Conservation (phyloP, 148 eudicot species). For the Selenicereus undatus region DNA sequence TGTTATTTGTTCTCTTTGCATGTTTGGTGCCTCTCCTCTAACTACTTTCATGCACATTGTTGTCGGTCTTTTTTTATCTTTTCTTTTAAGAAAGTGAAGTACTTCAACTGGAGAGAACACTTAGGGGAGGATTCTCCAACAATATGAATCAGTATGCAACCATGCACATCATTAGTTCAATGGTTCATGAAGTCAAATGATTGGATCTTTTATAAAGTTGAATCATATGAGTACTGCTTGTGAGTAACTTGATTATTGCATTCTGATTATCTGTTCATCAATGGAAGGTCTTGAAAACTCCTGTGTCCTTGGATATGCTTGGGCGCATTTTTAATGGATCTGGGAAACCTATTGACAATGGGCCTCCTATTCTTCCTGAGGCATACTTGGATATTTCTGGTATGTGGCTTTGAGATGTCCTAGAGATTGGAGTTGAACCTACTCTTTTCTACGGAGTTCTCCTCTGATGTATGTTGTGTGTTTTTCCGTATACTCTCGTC, state of each 20-base stretch:
- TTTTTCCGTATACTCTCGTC: slow-evolving; percentile 12
- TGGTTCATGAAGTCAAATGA: not conserved
- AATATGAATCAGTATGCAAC: not conserved
- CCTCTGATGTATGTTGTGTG: slow-evolving; percentile 5
- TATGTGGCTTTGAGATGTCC: slow-evolving; percentile 25
- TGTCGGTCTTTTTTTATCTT: not conserved
- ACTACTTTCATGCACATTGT: not conserved
- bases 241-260: not conserved
- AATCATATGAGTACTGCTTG: not conserved
- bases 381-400: slow-evolving; percentile 98
- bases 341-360: slow-evolving; percentile 97
- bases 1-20: not conserved
- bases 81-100: not conserved
- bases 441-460: not conserved
- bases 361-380: slow-evolving; percentile 97
- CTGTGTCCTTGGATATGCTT: slow-evolving; percentile 97
- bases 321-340: slow-evolving; percentile 99
- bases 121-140: not conserved
- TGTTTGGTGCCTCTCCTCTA: not conserved
- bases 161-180: not conserved
- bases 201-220: not conserved
- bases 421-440: not conserved
- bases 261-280: not conserved
- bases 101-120: not conserved
- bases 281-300: slow-evolving; percentile 87